phyloP scores from a whole-genome alignment of 2,329 filamentous ascomycete species.

The Alternaria angustiovoidea region DNA sequence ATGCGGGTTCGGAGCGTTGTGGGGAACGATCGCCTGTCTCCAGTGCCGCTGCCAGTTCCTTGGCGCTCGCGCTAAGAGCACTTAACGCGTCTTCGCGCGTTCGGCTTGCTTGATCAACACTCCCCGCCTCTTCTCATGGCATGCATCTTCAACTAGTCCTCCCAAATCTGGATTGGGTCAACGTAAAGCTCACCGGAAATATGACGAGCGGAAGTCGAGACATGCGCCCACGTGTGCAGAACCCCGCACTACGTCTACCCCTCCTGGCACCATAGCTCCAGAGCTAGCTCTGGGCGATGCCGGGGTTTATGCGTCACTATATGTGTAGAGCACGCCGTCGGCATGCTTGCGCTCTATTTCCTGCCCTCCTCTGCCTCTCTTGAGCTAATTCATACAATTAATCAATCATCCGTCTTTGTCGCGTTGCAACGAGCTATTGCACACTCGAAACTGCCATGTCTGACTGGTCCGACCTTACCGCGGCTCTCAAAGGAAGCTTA shows the following conservation, averaged over 20 bases:
- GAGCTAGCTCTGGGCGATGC: constrained; percentile 17
- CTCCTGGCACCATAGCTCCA: constrained; percentile 40
- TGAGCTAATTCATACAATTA: neutral
- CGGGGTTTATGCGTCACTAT: constrained; percentile 17
- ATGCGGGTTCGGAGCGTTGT: neutral
- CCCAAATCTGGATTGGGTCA: constrained; percentile 4
- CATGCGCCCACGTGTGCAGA: constrained; percentile 33
- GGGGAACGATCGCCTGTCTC: constrained; percentile 2
- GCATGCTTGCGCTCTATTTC: neutral
- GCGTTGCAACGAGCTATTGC: neutral
- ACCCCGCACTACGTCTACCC: constrained; percentile 40
- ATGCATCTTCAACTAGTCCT: constrained; percentile 17
- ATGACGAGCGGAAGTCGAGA: constrained; percentile 26
- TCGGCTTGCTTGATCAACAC: constrained; percentile 5
- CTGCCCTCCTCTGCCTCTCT: neutral
- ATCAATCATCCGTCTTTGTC: neutral
- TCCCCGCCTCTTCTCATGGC: constrained; percentile 6
- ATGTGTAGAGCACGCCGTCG: constrained; percentile 15
- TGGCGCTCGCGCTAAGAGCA: neutral
- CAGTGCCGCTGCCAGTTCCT: neutral
- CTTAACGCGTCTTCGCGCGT: neutral
- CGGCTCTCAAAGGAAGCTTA: constrained; percentile 42
- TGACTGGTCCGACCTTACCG: constrained; percentile 46
- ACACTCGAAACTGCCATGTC: constrained; percentile 29
- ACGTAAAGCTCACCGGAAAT: constrained; percentile 11